These are phyloP conservation scores for Leptodontidium sp. DNA, from an alignment of 2,329 filamentous ascomycete species.

Conservation along the genomic window DNA sequence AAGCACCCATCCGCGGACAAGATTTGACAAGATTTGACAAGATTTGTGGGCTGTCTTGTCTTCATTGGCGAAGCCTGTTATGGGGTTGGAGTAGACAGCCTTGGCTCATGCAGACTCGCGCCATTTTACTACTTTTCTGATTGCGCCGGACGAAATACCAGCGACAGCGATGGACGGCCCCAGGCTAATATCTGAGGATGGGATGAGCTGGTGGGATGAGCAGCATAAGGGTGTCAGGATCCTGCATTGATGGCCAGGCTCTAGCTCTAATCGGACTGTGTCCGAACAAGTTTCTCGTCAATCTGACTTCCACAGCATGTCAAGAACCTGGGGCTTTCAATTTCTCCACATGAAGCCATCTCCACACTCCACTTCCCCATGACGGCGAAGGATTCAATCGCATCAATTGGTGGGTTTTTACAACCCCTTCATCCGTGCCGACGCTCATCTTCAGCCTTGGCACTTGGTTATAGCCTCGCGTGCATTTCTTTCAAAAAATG, in stretches of 20 bases:
- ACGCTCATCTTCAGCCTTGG: slow-evolving; percentile 14
- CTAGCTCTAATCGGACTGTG: slow-evolving; percentile 2
- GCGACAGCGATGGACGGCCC: background rate
- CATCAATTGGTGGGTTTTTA: slow-evolving; percentile 23
- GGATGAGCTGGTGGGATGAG: background rate
- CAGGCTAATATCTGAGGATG: background rate
- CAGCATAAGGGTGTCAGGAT: background rate
- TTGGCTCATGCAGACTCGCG: slow-evolving; percentile 14
- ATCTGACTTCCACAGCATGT: background rate
- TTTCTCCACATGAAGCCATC: slow-evolving; percentile 12
- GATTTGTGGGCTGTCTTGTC: slow-evolving; percentile 14
- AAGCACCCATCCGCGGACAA: background rate
- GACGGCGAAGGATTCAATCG: background rate
- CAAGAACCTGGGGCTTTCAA: background rate
- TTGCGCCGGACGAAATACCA: slow-evolving; percentile 10
- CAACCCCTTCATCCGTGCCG: slow-evolving; percentile 1
- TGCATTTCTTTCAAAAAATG: background rate
- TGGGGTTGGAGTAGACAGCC: background rate
- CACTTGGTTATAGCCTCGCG: slow-evolving; percentile 25
- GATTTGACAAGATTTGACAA: slow-evolving; percentile 14
- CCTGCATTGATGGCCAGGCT: background rate
- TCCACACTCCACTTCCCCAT: slow-evolving; percentile 13
- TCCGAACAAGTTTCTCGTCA: slow-evolving; percentile 1
- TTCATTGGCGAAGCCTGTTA: slow-evolving; percentile 13
- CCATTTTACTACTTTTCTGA: background rate